Base-by-base conservation (phyloP, 805 yeast species). In the Barnettozyma wickerhamii region DNA sequence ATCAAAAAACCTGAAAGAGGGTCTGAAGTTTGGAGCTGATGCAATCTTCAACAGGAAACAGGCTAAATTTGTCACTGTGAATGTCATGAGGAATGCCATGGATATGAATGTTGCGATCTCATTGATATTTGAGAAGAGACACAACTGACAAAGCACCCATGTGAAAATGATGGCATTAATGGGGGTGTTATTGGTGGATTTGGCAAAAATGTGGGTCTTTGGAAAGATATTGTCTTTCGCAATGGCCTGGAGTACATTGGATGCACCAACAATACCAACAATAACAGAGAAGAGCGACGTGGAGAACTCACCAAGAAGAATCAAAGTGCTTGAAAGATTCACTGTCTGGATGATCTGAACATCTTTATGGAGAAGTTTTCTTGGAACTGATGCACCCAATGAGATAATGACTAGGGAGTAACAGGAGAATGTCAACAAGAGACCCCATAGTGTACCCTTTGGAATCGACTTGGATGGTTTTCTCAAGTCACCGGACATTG, bases 1-100 rank as follows among this genome's bases (percentile, higher is more conserved):
- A 52, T 79, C 83, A 66, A 93, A 93, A 55, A 81, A 93, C 43
- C 76, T 81, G 71, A 93, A 93, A 4, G 96, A 86, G 4, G 99
- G 99, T 55, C 99, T 71, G 64, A 93, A 93, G 60, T 95, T 93
- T n/a, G 99, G 99, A 5, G 99, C 99, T 1, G 96, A 78, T 0
- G 96, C 91, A 5, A 93, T 65, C 48, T 82, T 84, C 51, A 93
- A 70, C 39, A 93, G 63, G 57, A 91, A 89, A 59, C 99, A 95
- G 3, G 99, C 98, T 47, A 91, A 62, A 55, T 93, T 93, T 27
- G 95, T 89, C 3, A 91, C 96, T 35, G 91, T 82, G 55, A 93
- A 93, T 0, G 99, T 93, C 93, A 91, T 86, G 38, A 93, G 69
- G 55, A 89, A 91, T 0, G 99, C 96, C 97, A 95, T 89, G 1